phyloP scores from a whole-genome alignment of 805 yeast species.

The Metschnikowia aberdeeniae region DNA sequence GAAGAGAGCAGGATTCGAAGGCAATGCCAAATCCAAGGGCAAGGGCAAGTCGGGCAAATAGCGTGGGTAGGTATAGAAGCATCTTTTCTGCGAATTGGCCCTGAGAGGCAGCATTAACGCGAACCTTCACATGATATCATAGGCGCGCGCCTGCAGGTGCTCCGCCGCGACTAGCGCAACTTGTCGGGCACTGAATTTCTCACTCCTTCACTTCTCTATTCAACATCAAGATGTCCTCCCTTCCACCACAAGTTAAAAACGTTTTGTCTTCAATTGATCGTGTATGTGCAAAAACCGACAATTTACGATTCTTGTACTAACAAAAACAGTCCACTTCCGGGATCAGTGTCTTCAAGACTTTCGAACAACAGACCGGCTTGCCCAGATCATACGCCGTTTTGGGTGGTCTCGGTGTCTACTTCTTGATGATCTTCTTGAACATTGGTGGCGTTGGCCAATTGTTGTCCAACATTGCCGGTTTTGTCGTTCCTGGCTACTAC shows the following conservation, averaged over 20 bases:
- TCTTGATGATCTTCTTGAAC: slow-evolving; percentile 78
- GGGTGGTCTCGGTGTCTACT: slow-evolving; percentile 61
- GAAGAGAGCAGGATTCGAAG: slow-evolving; percentile 90
- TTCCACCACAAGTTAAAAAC: slow-evolving; percentile 16
- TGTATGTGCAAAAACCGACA: slow-evolving; percentile 11
- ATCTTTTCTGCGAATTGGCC: neutral
- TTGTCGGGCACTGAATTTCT: neutral
- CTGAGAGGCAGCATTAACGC: neutral
- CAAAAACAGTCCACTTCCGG: slow-evolving; percentile 29
- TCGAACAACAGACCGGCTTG: slow-evolving; percentile 42
- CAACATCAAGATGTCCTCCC: slow-evolving; percentile 11
- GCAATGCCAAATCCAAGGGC: slow-evolving; percentile 46
- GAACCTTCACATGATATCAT: slow-evolving; percentile 1
- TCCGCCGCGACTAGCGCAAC: neutral
- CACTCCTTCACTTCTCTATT: neutral
- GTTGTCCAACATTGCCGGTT: slow-evolving; percentile 87
- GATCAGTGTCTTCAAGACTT: slow-evolving; percentile 29
- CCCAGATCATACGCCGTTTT: slow-evolving; percentile 86
- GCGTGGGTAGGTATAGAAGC: slow-evolving; percentile 12
- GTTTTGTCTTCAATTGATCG: slow-evolving; percentile 16
- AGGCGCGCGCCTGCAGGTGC: slow-evolving; percentile 3
- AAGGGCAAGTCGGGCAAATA: slow-evolving; percentile 22
- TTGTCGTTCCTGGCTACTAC: slow-evolving; percentile 83
- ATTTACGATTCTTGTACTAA: slow-evolving; percentile 2
- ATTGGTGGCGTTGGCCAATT: slow-evolving; percentile 94